These are phyloP conservation scores for Trichocomaceae sp. DNA, from an alignment of 2,329 filamentous ascomycete species.

Conservation along the genomic window DNA sequence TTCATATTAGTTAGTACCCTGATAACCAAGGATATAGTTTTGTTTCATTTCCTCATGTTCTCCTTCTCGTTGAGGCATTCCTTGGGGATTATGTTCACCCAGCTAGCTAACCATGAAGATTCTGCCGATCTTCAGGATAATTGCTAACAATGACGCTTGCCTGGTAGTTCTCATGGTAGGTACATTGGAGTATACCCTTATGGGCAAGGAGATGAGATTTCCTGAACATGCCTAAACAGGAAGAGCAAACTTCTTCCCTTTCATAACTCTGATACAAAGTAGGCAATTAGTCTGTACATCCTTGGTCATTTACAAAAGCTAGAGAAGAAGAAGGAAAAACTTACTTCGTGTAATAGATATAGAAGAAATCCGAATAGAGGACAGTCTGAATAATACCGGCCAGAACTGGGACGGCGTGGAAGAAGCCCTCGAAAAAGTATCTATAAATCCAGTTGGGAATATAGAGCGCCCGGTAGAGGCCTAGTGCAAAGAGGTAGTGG, in stretches of 20 bases:
- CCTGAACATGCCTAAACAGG: conserved; percentile 54
- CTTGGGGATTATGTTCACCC: background rate
- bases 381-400: conserved; percentile 91
- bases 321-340: conserved; percentile 22
- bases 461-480: conserved; percentile 85
- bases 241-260: conserved; percentile 81
- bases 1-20: background rate
- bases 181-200: background rate
- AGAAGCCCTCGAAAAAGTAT: conserved; percentile 71
- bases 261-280: conserved; percentile 52
- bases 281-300: background rate
- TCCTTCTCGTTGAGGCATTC: background rate
- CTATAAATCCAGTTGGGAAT: conserved; percentile 98
- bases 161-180: background rate
- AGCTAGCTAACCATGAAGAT: background rate
- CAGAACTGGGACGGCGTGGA: conserved; percentile 79
- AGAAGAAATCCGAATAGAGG: conserved; percentile 98
- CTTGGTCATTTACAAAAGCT: background rate
- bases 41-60: background rate
- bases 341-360: conserved; percentile 96
- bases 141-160: background rate
- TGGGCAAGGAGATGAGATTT: background rate
- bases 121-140: background rate
- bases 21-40: background rate
- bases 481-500: conserved; percentile 92